Conservation (phyloP, 768 basidiomycete species). For the Myochromella boudieri region DNA sequence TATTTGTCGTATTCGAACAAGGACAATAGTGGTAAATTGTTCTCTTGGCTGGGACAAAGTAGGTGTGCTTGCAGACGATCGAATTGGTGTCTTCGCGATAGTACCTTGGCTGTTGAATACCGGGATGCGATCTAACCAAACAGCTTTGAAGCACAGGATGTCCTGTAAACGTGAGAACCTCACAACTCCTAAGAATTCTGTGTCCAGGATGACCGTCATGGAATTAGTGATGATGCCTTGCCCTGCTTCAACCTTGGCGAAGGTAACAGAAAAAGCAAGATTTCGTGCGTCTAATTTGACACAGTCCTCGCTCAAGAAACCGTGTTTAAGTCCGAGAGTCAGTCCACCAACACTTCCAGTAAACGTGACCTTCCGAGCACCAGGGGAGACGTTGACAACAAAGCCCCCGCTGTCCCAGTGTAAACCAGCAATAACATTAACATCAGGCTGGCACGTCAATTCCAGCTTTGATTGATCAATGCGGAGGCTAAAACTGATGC, state of each 20-base stretch:
- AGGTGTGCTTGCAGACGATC: slow-evolving; percentile 17
- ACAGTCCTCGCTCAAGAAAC: slow-evolving; percentile 81
- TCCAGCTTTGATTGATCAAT: slow-evolving; percentile 89
- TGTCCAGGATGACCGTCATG: slow-evolving; percentile 79
- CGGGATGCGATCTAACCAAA: slow-evolving; percentile 89
- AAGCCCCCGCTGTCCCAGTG: slow-evolving; percentile 97
- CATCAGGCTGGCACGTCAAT: slow-evolving; percentile 86
- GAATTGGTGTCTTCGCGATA: slow-evolving; percentile 23
- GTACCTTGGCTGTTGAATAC: slow-evolving; percentile 52
- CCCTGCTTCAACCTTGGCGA: slow-evolving; percentile 49
- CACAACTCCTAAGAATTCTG: slow-evolving; percentile 77
- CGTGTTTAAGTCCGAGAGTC: slow-evolving; percentile 79
- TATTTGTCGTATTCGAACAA: slow-evolving; percentile 73
- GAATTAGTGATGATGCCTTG: slow-evolving; percentile 41
- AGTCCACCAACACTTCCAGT: slow-evolving; percentile 82
- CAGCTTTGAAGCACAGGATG: slow-evolving; percentile 91
- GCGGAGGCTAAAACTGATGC: slow-evolving; percentile 83
- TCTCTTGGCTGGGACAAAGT: slow-evolving; percentile 26
- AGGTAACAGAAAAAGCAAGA: slow-evolving; percentile 74
- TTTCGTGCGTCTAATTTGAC: slow-evolving; percentile 80
- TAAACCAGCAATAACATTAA: slow-evolving; percentile 86
- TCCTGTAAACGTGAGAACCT: slow-evolving; percentile 89
- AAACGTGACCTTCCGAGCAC: slow-evolving; percentile 68
- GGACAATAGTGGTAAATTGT: slow-evolving; percentile 58
- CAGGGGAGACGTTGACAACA: slow-evolving; percentile 73